Conservation (phyloP, 306 rosid genomes). For the Begonia loranthoides region DNA sequence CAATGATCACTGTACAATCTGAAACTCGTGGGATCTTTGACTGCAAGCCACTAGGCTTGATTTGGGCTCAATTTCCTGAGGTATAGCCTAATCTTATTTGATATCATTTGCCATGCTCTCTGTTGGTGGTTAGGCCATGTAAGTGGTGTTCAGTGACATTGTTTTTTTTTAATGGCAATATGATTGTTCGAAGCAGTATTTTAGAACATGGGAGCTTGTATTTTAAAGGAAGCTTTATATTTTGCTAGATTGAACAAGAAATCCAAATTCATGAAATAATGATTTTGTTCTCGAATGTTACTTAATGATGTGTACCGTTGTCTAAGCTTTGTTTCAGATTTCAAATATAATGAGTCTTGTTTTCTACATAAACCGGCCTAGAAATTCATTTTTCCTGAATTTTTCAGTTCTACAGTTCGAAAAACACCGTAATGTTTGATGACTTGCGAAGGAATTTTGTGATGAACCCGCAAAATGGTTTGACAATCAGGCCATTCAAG, state of each 20-base stretch:
- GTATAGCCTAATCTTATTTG: conserved; percentile 18
- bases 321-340: background rate
- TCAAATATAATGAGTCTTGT: background rate
- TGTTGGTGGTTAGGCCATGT: background rate
- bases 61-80: conserved; percentile 94
- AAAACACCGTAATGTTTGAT: conserved; percentile 84
- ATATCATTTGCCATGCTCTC: background rate
- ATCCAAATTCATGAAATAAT: no score
- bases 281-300: no score
- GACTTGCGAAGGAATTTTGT: conserved; percentile 87
- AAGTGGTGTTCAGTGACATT: no score
- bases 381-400: conserved; percentile 9
- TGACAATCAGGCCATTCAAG: conserved; percentile 86
- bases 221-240: no score
- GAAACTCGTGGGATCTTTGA: conserved; percentile 74
- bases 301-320: no score
- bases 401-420: conserved; percentile 66
- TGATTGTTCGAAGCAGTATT: no score
- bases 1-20: conserved; percentile 89
- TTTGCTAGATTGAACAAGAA: no score
- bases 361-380: conserved; percentile 4
- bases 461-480: conserved; percentile 96
- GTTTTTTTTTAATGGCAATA: no score
- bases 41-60: conserved; percentile 95
- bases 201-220: no score